Evolutionary conservation across 192 early-diverging fungal genomes (phyloP), one percentile per base, ranked within the genome.

Genomic region (Backusella liffmaniae): DNA sequence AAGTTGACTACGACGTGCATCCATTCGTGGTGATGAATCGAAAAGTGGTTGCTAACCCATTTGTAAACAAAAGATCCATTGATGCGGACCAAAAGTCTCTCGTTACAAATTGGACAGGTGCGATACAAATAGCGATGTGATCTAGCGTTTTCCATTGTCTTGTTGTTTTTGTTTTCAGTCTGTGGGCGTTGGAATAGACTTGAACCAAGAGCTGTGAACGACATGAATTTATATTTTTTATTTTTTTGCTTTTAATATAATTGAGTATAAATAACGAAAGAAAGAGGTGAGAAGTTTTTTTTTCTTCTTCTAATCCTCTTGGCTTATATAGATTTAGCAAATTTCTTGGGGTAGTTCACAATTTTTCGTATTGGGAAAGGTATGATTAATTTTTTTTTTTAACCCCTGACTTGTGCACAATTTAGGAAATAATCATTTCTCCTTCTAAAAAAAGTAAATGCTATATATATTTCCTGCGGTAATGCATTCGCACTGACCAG

Each of bases 1-100:
- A 77, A 72, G 26, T 77, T 77, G 0, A 77, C 76, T 44, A 77
- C 76, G 32, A 77, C 76, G 9, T 77, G 76, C 34, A 77, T 62
- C 10, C 37, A 66, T 53, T 77, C 76, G 9, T 66, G 62, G 23
- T 77, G 76, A 49, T 77, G 70, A 29, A 41, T 49, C 15, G 76
- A 65, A n/a, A 77, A 77, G 26, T 77, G 76, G 1, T 56, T 39
- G 39, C 42, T 77, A 41, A 77, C 72, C 76, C 76, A 77, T 29
- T 77, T 77, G 35, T 77, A 72, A 6, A 77, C 76, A 37, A 77
- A 73, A 6, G 70, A 71, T 49, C 76, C 76, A 26, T 77, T 71
- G 44, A 77, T 77, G 16, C 76, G 70, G 36, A 77, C 76, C 18
- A 77, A 65, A n/a, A 77, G 65, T 30, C 62, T 62, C 56, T 77